Percentiles rank a stretch among this genome's conserved stretches.
phyloP scores from a whole-genome alignment of 345 rosid genomes.

The Eucalyptus polyanthemos region DNA sequence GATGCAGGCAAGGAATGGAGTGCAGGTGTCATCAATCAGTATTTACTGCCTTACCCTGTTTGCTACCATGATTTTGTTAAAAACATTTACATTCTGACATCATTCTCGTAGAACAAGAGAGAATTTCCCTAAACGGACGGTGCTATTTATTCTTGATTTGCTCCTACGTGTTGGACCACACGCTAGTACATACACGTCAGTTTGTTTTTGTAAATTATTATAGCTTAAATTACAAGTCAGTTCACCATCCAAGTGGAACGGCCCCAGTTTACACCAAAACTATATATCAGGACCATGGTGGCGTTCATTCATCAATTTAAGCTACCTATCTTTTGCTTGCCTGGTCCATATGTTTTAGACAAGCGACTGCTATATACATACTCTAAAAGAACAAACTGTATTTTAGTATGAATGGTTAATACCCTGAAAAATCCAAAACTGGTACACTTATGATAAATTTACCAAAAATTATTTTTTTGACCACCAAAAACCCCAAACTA shows the following conservation, averaged over 20 bases:
- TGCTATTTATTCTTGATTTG: no score
- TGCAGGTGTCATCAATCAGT: no score
- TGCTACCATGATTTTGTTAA: no score
- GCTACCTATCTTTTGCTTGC: background rate
- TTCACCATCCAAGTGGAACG: background rate
- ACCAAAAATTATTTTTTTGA: no score
- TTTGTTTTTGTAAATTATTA: background rate
- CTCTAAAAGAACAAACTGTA: background rate
- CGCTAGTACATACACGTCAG: background rate
- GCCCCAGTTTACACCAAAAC: background rate
- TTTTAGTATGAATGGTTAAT: background rate
- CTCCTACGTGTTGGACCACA: background rate
- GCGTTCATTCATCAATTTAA: background rate
- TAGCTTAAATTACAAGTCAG: background rate
- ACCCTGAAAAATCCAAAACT: no score
- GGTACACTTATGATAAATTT: no score
- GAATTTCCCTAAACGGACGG: no score
- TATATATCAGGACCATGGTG: background rate
- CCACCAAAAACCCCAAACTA: no score
- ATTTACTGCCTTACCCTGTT: no score
- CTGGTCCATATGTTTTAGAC: background rate
- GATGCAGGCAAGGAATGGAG: no score
- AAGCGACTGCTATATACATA: background rate
- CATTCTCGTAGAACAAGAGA: no score
- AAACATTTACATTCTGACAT: no score